Evolutionary conservation across 2,329 filamentous ascomycete species (phyloP).

Genomic region (Botrytis paeoniae): DNA sequence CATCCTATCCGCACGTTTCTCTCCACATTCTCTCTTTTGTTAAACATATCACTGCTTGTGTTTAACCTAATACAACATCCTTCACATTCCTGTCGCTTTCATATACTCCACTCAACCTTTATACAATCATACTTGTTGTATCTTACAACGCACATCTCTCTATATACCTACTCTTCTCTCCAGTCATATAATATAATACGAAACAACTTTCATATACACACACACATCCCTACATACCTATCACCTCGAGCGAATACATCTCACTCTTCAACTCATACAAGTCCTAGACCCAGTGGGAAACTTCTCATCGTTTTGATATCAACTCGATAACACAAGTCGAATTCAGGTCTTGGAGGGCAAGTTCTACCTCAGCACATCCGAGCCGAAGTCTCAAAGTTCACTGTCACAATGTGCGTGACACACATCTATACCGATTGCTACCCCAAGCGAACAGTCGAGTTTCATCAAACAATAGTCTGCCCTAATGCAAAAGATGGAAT

Average conservation of each 20-base stretch:
- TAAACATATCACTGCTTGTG: constrained; percentile 6
- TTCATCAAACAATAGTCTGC: constrained; percentile 41
- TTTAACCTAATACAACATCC: constrained; percentile 2
- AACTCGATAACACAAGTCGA: neutral
- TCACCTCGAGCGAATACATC: neutral
- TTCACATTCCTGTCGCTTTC: constrained; percentile 15
- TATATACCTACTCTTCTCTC: neutral
- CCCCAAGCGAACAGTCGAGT: constrained; percentile 43
- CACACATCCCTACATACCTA: neutral
- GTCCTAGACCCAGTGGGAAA: constrained; percentile 8
- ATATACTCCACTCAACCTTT: neutral
- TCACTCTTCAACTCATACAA: neutral
- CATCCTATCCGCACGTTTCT: neutral
- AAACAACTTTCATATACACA: neutral
- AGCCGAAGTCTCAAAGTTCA: neutral
- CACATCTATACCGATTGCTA: constrained; percentile 48
- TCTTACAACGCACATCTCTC: neutral
- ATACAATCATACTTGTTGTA: neutral
- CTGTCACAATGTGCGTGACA: constrained; percentile 50
- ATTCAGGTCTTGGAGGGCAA: constrained; percentile 3
- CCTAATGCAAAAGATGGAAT: constrained; percentile 41
- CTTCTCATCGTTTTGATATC: constrained; percentile 9
- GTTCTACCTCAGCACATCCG: constrained; percentile 7
- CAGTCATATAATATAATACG: neutral
- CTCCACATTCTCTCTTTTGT: constrained; percentile 14